These are phyloP conservation scores for Fusarium proliferatum DNA, from an alignment of 2,329 filamentous ascomycete species.

Conservation along the genomic window DNA sequence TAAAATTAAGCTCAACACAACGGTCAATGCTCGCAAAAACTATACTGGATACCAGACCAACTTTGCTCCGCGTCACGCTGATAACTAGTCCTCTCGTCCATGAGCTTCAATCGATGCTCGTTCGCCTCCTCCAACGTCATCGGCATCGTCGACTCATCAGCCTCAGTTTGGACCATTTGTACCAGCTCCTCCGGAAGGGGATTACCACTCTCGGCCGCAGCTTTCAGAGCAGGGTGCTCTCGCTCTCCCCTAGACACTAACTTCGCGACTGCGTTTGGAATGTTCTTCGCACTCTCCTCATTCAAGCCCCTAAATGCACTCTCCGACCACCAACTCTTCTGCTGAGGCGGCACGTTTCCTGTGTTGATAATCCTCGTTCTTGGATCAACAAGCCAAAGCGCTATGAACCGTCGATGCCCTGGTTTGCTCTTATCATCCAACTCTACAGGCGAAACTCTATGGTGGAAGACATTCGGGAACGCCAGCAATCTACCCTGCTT, in stretches of 20 bases:
- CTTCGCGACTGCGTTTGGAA: constrained; percentile 5
- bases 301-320: not conserved
- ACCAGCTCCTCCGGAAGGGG: constrained; percentile 25
- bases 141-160: not conserved
- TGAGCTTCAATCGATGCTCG: constrained; percentile 26
- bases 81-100: constrained; percentile 10
- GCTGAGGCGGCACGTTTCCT: constrained; percentile 50
- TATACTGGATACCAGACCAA: not conserved
- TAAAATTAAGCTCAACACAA: not conserved
- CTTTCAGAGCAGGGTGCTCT: not conserved
- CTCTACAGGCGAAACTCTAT: constrained; percentile 51
- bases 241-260: not conserved
- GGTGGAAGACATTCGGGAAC: constrained; percentile 39
- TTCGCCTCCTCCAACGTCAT: constrained; percentile 33
- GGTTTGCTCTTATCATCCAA: constrained; percentile 59
- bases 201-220: not conserved
- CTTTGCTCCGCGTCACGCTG: rapidly evolving
- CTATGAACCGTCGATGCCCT: constrained; percentile 64
- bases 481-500: constrained; percentile 29
- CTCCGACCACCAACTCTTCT: constrained; percentile 47
- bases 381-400: constrained; percentile 66
- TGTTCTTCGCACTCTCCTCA: not conserved
- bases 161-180: constrained; percentile 6
- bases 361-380: constrained; percentile 50
- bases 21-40: constrained; percentile 31